Evolutionary conservation across 2,329 filamentous ascomycete genomes (phyloP).

Genomic region (Blumeria hordei): DNA sequence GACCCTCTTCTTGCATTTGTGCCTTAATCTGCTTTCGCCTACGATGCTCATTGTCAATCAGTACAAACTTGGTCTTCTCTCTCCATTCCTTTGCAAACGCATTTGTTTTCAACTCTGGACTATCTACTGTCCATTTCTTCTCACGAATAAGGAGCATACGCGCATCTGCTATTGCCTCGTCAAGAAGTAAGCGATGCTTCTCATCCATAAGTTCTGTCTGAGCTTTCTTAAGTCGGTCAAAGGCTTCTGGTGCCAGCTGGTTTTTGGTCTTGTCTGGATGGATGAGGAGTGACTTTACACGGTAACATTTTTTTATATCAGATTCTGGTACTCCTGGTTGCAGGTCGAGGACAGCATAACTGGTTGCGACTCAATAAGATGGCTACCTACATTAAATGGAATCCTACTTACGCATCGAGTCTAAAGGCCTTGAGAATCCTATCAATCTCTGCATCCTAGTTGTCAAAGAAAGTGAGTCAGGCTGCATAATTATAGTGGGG

Average conservation of each 20-base stretch:
- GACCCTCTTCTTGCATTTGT: conserved; percentile 87
- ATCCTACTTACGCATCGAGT: conserved; percentile 35
- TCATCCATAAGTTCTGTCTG: conserved; percentile 82
- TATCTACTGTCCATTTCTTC: conserved; percentile 78
- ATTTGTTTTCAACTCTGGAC: conserved; percentile 60
- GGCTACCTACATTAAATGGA: neutral
- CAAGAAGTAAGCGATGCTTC: conserved; percentile 64
- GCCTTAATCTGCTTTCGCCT: conserved; percentile 69
- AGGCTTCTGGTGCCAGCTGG: conserved; percentile 73
- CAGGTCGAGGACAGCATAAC: conserved; percentile 83
- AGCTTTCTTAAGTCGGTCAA: conserved; percentile 88
- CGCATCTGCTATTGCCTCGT: conserved; percentile 89
- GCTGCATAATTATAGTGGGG: conserved; percentile 1
- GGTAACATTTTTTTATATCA: conserved; percentile 85
- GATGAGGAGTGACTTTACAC: conserved; percentile 95
- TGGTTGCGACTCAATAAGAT: conserved; percentile 14
- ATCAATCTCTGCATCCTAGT: conserved; percentile 79
- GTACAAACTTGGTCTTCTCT: conserved; percentile 68
- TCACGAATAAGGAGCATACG: conserved; percentile 87
- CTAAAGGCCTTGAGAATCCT: conserved; percentile 80
- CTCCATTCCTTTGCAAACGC: conserved; percentile 72
- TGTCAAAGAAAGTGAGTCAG: conserved; percentile 2
- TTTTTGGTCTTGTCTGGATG: conserved; percentile 97
- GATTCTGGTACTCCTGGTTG: conserved; percentile 87
- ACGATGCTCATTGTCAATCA: conserved; percentile 80